Conservation (phyloP, 495 filamentous ascomycete genomes). For the Xylaria curta region DNA sequence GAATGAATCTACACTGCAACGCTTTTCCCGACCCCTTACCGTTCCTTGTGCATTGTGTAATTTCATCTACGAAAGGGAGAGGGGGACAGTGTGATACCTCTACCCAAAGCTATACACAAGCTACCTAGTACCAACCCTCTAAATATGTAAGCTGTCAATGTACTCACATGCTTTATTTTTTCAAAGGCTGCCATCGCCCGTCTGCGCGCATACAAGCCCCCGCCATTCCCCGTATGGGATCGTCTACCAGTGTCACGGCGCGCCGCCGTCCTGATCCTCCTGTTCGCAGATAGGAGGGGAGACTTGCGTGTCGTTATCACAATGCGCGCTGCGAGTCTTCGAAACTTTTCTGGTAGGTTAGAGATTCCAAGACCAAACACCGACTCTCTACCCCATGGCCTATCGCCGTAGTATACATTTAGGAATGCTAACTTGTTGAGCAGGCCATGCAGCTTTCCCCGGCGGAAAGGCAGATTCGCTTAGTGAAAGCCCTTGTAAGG, state of each 20-base stretch:
- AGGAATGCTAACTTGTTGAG: conserved; percentile 42
- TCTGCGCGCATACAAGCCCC: conserved; percentile 71
- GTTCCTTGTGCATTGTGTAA: background rate
- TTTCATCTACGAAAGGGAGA: background rate
- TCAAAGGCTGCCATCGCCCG: conserved; percentile 76
- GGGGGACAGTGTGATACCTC: background rate
- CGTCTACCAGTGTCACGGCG: conserved; percentile 71
- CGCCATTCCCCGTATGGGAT: conserved; percentile 61
- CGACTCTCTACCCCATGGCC: background rate
- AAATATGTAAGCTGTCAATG: conserved; percentile 15
- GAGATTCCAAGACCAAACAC: background rate
- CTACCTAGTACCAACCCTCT: conserved; percentile 18
- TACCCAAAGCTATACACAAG: conserved; percentile 14
- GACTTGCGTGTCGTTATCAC: conserved; percentile 85
- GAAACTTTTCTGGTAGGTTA: conserved; percentile 59
- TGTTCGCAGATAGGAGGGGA: conserved; percentile 80
- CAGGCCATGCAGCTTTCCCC: conserved; percentile 86
- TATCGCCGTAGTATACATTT: background rate
- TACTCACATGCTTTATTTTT: conserved; percentile 34
- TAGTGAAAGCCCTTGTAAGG: conserved; percentile 56
- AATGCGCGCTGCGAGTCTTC: conserved; percentile 77
- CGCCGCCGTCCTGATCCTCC: conserved; percentile 82
- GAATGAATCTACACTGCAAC: background rate
- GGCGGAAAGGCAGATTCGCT: conserved; percentile 69
- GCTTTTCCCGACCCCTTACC: background rate